Evolutionary conservation across 306 rosid genomes (phyloP), one percentile per base, ranked within the genome.

Genomic region (Amphicarpaea edgeworthii): DNA sequence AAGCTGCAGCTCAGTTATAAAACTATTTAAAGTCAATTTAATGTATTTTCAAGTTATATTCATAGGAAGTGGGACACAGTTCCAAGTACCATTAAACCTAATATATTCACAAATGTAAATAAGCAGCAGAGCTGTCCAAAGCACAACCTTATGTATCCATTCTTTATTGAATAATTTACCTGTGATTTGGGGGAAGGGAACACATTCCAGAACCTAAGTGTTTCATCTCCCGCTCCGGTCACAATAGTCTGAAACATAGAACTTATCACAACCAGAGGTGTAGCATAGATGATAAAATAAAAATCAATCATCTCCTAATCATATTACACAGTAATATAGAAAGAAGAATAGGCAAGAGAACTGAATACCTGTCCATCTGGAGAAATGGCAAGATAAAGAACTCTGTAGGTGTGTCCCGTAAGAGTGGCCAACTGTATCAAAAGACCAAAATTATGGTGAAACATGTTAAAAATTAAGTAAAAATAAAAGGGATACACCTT

Each of bases 211-310:
- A 92, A 96, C 84, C 98, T 88, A 17, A 92, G 98, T 12, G 99
- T 96, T 83, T 96, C 99, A 75, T 96, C 99, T 73, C 99, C 99
- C n/a, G 98, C 99, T 76, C 99, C 99, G 1, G 99, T 96, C 73
- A 96, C 99, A 79, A 96, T 90, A 47, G 97, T 96, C 99, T 96
- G 91, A 82, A 86, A 82, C 79, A 80, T 20, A 45, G 10, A 63
- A 30, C 40, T 46, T 70, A 55, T 51, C 69, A 51, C 40, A 57
- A 46, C 14, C 28, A 83, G 72, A 21, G 26, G 42, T 77, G 72
- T 12, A 69, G 72, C 49, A 50, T 67, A 19, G 12, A 65, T 16
- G 49, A 62, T 50, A 58, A 34, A 54, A 37, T n/a, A 26, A 8
- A 73, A 77, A 62, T 68, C 64, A 65, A 50, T 26, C 3, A 69